Percentiles rank a stretch among this genome's conserved stretches.
Conservation (phyloP, 345 rosid species). For the Hibiscus tridactylites region DNA sequence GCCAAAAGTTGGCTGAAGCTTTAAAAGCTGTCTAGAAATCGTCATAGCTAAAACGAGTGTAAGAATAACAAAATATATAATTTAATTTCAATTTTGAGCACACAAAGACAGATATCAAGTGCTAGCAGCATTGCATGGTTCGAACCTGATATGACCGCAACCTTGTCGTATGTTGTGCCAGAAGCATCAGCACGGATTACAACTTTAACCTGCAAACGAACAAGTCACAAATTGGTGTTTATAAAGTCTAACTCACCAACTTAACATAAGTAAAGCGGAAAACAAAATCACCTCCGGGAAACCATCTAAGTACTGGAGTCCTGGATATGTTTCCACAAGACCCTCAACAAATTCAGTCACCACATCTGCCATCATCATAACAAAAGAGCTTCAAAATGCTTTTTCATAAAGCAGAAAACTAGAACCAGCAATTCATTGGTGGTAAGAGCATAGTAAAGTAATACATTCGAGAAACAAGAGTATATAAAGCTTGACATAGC, state of each 20-base stretch:
- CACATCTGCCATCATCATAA: background rate
- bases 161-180: conserved; percentile 59
- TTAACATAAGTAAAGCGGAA: background rate
- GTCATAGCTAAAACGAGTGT: background rate
- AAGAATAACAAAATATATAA: background rate
- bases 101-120: background rate
- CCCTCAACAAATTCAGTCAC: conserved; percentile 80
- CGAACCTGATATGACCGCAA: conserved; percentile 87
- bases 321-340: conserved; percentile 78
- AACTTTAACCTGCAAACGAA: conserved; percentile 61
- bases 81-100: background rate
- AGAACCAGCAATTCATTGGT: background rate
- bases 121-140: background rate
- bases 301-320: conserved; percentile 82
- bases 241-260: background rate
- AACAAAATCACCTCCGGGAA: conserved; percentile 62
- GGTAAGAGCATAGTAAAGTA: background rate
- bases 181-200: conserved; percentile 87
- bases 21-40: background rate
- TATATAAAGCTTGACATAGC: background rate
- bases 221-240: background rate
- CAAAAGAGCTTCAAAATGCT: background rate
- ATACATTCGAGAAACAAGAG: background rate
- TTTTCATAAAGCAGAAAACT: background rate
- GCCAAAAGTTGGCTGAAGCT: background rate